These are phyloP conservation scores for Melampsora abietis-canadensis DNA, from an alignment of 1,284 basidiomycete species.

Conservation along the genomic window DNA sequence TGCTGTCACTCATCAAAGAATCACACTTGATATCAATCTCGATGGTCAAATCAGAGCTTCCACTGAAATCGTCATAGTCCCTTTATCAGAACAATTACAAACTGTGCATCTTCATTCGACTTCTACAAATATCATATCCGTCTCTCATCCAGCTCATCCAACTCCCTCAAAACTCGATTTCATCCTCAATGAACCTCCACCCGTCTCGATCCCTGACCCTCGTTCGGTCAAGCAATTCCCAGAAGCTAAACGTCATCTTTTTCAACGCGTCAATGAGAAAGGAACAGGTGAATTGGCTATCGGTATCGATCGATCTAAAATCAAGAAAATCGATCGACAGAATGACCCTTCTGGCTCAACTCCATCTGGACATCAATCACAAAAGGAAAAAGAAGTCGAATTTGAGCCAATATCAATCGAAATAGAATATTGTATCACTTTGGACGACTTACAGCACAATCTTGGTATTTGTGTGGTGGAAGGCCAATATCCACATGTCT, in stretches of 20 bases:
- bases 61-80: constrained; percentile 81
- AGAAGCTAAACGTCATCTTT: constrained; percentile 41
- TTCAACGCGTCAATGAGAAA: constrained; percentile 37
- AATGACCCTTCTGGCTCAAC: not conserved
- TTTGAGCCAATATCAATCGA: constrained; percentile 72
- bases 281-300: constrained; percentile 49
- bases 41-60: constrained; percentile 71
- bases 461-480: constrained; percentile 83
- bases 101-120: constrained; percentile 80
- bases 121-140: constrained; percentile 55
- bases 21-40: constrained; percentile 83
- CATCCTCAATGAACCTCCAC: constrained; percentile 22
- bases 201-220: constrained; percentile 32
- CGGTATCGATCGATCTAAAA: constrained; percentile 54
- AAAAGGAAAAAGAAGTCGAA: constrained; percentile 56
- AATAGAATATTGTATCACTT: constrained; percentile 70
- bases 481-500: constrained; percentile 81
- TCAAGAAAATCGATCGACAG: constrained; percentile 50
- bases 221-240: constrained; percentile 43
- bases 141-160: constrained; percentile 40
- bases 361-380: not conserved
- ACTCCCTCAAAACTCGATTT: not conserved
- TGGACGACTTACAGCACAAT: constrained; percentile 61
- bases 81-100: constrained; percentile 68
- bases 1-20: constrained; percentile 69